Conservation (phyloP, 257 asterid genomes). For the Nicotiana attenuata region DNA sequence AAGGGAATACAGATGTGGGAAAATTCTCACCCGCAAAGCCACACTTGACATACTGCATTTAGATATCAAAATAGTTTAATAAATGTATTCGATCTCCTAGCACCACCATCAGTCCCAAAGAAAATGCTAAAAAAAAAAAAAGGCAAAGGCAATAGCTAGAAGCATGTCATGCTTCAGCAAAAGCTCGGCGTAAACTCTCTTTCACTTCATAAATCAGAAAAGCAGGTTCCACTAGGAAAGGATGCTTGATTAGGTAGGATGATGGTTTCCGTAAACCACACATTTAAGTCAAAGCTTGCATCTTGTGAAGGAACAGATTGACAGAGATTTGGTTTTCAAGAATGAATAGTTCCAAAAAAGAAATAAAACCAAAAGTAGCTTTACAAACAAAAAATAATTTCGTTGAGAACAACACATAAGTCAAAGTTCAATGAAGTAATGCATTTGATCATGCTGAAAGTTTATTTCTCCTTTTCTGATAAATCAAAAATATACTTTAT, state of each 20-base stretch:
- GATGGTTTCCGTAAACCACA: background rate
- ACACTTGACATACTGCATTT: conserved; percentile 89
- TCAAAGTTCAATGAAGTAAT: background rate
- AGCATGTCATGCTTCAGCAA: background rate
- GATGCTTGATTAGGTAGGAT: background rate
- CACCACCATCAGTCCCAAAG: background rate
- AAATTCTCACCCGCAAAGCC: conserved; percentile 96
- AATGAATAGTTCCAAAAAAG: background rate
- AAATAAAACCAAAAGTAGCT: background rate
- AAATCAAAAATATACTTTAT: background rate
- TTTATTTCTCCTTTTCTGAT: background rate
- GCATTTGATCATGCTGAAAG: conserved; percentile 2
- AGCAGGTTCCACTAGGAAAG: background rate
- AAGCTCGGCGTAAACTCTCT: background rate
- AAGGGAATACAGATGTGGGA: conserved; percentile 94
- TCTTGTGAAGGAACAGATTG: background rate
- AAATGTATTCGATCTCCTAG: background rate
- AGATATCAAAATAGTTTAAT: background rate
- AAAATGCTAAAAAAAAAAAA: background rate
- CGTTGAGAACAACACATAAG: background rate
- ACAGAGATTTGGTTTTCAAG: background rate
- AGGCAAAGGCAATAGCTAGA: background rate
- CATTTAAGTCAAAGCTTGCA: background rate
- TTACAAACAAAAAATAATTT: too few relatives aligned
- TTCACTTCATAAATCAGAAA: background rate